Conservation (phyloP, 2,329 filamentous ascomycete species). For the Penicillium thymicola region DNA sequence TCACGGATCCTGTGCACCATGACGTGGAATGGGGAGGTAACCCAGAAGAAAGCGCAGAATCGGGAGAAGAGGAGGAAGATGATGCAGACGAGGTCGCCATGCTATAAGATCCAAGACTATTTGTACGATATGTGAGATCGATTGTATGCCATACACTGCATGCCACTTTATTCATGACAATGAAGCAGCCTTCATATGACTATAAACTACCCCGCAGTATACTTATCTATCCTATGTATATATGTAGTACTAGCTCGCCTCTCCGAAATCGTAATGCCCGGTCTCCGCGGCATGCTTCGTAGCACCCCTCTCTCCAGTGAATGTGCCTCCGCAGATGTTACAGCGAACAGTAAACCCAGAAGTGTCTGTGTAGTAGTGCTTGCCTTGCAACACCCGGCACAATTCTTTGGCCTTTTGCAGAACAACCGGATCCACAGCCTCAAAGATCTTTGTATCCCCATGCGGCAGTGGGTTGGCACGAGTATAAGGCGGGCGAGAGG, state of each 20-base stretch:
- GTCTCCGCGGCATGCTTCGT: slow-evolving; percentile 47
- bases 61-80: slow-evolving; percentile 33
- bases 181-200: background rate
- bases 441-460: slow-evolving; percentile 74
- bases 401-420: slow-evolving; percentile 61
- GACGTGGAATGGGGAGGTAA: slow-evolving; percentile 42
- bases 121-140: slow-evolving; percentile 22
- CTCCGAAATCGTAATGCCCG: slow-evolving; percentile 51
- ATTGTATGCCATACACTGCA: slow-evolving; percentile 10
- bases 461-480: slow-evolving; percentile 63
- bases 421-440: slow-evolving; percentile 53
- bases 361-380: slow-evolving; percentile 87
- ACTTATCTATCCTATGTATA: background rate
- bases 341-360: slow-evolving; percentile 75
- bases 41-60: slow-evolving; percentile 36
- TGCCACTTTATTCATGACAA: slow-evolving; percentile 7
- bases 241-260: slow-evolving; percentile 33
- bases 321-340: slow-evolving; percentile 53
- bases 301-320: slow-evolving; percentile 47
- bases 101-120: slow-evolving; percentile 25
- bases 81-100: slow-evolving; percentile 42
- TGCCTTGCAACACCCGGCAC: slow-evolving; percentile 63
- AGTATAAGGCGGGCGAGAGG: slow-evolving; percentile 55
- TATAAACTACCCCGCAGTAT: background rate
- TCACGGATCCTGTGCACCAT: slow-evolving; percentile 40